These are phyloP conservation scores for Geotrichum ghanense DNA, from an alignment of 805 yeast genomes.

Conservation along the genomic window DNA sequence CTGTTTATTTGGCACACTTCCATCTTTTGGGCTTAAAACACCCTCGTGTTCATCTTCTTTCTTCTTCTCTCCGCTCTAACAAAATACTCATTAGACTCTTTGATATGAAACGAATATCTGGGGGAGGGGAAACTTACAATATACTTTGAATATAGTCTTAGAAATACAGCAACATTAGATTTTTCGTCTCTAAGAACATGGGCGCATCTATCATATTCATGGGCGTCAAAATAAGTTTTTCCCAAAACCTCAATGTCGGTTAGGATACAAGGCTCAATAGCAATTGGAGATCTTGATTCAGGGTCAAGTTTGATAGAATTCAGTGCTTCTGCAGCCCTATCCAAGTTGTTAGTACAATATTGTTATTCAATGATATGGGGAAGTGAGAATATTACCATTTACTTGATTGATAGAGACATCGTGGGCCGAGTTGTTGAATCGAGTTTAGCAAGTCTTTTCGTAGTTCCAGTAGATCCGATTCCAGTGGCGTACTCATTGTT, in stretches of 20 bases:
- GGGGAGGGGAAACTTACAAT: slow-evolving; percentile 21
- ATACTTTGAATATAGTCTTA: slow-evolving; percentile 56
- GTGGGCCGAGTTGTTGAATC: neutral
- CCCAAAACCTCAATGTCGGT: slow-evolving; percentile 36
- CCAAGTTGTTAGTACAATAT: neutral
- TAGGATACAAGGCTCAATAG: slow-evolving; percentile 5
- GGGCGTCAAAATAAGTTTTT: slow-evolving; percentile 61
- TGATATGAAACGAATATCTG: slow-evolving; percentile 1
- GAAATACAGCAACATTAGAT: slow-evolving; percentile 33
- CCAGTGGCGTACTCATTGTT: neutral
- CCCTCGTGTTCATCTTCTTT: slow-evolving; percentile 64
- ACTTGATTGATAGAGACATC: slow-evolving; percentile 1
- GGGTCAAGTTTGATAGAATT: neutral
- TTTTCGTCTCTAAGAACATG: slow-evolving; percentile 39
- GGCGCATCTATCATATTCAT: slow-evolving; percentile 76
- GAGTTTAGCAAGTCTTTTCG: neutral
- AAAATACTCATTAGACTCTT: neutral
- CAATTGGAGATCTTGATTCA: neutral
- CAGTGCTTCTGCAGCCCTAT: neutral
- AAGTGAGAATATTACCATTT: too few relatives aligned
- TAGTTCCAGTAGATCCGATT: neutral
- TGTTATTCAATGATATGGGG: too few relatives aligned
- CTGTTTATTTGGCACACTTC: slow-evolving; percentile 22
- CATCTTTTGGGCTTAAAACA: slow-evolving; percentile 31
- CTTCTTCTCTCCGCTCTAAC: slow-evolving; percentile 59